Evolutionary conservation across 2,329 filamentous ascomycete genomes (phyloP), one percentile per base, ranked within the genome.

Genomic region (Colletotrichum destructivum): DNA sequence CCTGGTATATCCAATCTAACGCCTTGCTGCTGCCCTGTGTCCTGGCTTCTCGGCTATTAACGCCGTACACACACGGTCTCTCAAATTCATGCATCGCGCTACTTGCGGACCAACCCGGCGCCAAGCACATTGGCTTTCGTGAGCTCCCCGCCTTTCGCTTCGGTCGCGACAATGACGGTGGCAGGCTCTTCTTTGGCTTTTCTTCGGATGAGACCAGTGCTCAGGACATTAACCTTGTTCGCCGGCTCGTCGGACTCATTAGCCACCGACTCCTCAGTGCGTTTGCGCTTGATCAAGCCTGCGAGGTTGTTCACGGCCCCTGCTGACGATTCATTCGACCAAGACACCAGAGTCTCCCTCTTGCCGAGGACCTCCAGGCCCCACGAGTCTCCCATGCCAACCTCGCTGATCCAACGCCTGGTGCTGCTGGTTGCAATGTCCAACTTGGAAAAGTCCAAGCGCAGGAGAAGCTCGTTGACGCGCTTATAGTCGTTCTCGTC

Each of bases 381-480:
- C 89, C 89, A 92, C 23, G 79, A 76, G 1, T 83, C 80, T 0
- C 87, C 86, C 68, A 85, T 83, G 18, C 87, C 88, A 1, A 92
- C 89, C 77, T 96, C 93, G 16, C 86, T 86, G 54, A 91, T 85
- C 93, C 93, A 96, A 64, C 92, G 89, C 62, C 81, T 83, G 2
- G 93, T 94, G 76, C 92, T 94, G 42, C 85, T 84, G 2, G 83
- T 84, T 0, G 92, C 91, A 59, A 92, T 88, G 13, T 89, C 88
- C 4, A 90, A 80, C 11, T 88, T 92, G 1, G 89, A 86, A 80
- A 96, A 96, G 79, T 95, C 93, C 0, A 95, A 88, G 69, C 92
- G 89, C 6, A 95, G 86, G 0, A 96, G 84, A 12, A 94, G 82
- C 75, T 94, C 93, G 23, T 90, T 86, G 11, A 90, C 88, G 13